Evolutionary conservation across 257 asterid genomes (phyloP), one percentile per base, ranked within the genome.

Genomic region (Parsonsia alboflavescens): DNA sequence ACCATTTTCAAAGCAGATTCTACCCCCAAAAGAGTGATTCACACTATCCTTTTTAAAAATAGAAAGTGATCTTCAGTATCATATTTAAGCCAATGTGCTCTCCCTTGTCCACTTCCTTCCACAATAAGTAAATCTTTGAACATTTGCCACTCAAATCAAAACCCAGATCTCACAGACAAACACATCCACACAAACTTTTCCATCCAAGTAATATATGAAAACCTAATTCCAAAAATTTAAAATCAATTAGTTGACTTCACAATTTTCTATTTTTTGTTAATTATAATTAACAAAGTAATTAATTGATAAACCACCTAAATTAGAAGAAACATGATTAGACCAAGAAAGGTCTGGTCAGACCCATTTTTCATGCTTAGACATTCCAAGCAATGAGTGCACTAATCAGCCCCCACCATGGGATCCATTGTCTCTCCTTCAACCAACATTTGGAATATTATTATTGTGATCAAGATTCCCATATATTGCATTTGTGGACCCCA

Each of bases 361-460:
- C 77, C 75, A 77, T 62, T 64, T 77, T 52, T 49, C 11, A 64
- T 33, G 49, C 50, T 72, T 78, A 82, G 83, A 82, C 83, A 85
- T 86, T 84, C 81, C 80, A 85, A 82, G 82, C 82, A 81, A 88
- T 83, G 73, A 82, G 87, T 86, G 88, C 79, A 80, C 68, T 80
- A 84, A 81, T 83, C 81, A 80, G 89, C 76, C 92, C 90, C 92
- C 87, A 88, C 90, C 85, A 79, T 59, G 83, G 94, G 86, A 86
- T 79, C 86, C 82, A 85, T 71, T 89, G 97, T 89, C 97, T 79
- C 90, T 64, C 7, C 77, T 84, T 85, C 96, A 83, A 86, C 96
- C 94, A 84, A 87, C 97, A 89, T 88, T 70, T 75, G 81, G 94
- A 91, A 91, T 91, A 85, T 75, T 82, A 87, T 84, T 81, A 87